Evolutionary conservation across 495 filamentous ascomycete genomes (phyloP).

Genomic region (Chaetomidium leptoderma): DNA sequence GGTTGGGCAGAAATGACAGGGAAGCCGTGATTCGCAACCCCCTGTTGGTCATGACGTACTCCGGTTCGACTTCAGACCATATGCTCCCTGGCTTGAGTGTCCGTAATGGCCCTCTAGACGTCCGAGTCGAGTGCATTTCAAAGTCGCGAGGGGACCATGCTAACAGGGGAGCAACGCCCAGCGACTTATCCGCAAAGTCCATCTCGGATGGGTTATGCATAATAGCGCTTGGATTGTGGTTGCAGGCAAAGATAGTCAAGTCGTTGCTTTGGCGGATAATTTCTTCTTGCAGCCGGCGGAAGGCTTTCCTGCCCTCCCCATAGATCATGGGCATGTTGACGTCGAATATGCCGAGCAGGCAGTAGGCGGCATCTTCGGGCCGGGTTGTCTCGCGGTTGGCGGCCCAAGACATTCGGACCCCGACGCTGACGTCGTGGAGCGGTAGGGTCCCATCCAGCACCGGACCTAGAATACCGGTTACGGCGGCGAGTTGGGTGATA

Average conservation of each 20-base stretch:
- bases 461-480: background rate
- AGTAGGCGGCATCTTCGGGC: slow-evolving; percentile 37
- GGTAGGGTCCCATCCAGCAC: background rate
- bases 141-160: background rate
- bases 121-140: too few species aligned
- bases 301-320: slow-evolving; percentile 34
- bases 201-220: too few species aligned
- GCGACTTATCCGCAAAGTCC: background rate
- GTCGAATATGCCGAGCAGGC: slow-evolving; percentile 34
- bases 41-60: background rate
- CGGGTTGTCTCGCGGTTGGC: slow-evolving; percentile 28
- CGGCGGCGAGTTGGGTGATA: background rate
- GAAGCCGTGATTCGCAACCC: background rate
- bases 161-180: background rate
- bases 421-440: background rate
- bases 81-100: too few species aligned
- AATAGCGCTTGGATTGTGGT: too few species aligned
- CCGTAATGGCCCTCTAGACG: too few species aligned
- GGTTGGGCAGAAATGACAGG: too few species aligned
- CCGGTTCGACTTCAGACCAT: too few species aligned
- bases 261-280: slow-evolving; percentile 10
- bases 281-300: slow-evolving; percentile 30
- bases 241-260: background rate
- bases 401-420: slow-evolving; percentile 31
- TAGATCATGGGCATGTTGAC: slow-evolving; percentile 36